phyloP scores from a whole-genome alignment of 2,329 filamentous ascomycete genomes.

The Exophiala xenobiotica region DNA sequence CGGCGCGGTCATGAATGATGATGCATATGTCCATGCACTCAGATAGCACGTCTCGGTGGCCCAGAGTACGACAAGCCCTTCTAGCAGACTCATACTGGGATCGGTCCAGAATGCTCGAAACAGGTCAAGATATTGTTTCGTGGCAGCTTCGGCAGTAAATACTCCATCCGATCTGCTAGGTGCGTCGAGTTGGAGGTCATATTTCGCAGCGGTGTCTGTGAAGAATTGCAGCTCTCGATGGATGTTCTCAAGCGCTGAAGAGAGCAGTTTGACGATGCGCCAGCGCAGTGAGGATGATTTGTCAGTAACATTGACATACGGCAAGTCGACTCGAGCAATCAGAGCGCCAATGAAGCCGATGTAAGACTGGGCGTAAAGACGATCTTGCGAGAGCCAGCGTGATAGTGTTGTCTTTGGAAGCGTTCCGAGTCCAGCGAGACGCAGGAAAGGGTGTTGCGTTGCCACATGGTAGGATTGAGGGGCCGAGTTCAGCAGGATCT shows the following conservation, averaged over 20 bases:
- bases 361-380: slow-evolving; percentile 69
- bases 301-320: slow-evolving; percentile 42
- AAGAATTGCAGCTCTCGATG: slow-evolving; percentile 68
- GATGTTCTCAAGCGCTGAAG: slow-evolving; percentile 65
- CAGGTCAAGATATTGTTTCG: slow-evolving; percentile 57
- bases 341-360: slow-evolving; percentile 66
- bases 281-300: slow-evolving; percentile 48
- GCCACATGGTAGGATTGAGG: slow-evolving; percentile 34
- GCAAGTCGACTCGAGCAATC: slow-evolving; percentile 61
- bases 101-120: slow-evolving; percentile 57
- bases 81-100: slow-evolving; percentile 55
- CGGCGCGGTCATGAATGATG: slow-evolving; percentile 12
- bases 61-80: slow-evolving; percentile 73
- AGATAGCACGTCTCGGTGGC: slow-evolving; percentile 69
- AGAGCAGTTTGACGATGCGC: slow-evolving; percentile 61
- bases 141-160: slow-evolving; percentile 46
- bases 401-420: slow-evolving; percentile 57
- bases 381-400: slow-evolving; percentile 70
- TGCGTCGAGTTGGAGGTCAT: slow-evolving; percentile 53
- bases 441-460: slow-evolving; percentile 67
- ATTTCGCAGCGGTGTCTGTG: slow-evolving; percentile 61
- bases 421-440: slow-evolving; percentile 62
- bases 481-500: slow-evolving; percentile 18
- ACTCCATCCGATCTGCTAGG: slow-evolving; percentile 9
- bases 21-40: slow-evolving; percentile 55